These are phyloP conservation scores for Termitomyces sp. DNA, from an alignment of 768 basidiomycete genomes.

Conservation along the genomic window DNA sequence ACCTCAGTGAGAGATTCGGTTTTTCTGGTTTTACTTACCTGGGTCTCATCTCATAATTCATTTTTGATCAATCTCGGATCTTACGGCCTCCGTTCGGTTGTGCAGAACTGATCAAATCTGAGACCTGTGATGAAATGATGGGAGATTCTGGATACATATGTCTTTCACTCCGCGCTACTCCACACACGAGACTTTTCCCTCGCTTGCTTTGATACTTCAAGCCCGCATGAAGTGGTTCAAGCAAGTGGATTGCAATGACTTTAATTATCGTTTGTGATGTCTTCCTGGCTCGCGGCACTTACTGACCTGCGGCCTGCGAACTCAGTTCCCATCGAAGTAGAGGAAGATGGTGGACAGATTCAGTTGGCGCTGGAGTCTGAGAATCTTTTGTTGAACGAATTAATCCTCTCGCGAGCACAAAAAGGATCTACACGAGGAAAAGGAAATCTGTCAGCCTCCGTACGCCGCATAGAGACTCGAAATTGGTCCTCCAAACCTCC, in stretches of 20 bases:
- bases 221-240: conserved; percentile 5
- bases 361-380: not conserved
- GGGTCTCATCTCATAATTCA: too few species aligned
- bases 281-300: not conserved
- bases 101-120: not conserved
- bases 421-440: not conserved
- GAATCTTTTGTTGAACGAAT: not conserved
- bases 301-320: not conserved
- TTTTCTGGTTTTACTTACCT: too few species aligned
- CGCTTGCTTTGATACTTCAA: not conserved
- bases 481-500: not conserved
- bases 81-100: not conserved
- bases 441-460: not conserved
- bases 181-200: not conserved
- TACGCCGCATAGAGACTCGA: not conserved
- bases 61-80: not conserved
- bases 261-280: not conserved
- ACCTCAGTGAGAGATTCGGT: too few species aligned
- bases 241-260: not conserved
- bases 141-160: not conserved
- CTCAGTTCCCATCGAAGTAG: not conserved
- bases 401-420: not conserved
- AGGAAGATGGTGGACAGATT: not conserved
- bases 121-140: conserved; percentile 1
- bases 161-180: not conserved